phyloP scores from a whole-genome alignment of 495 filamentous ascomycete genomes.

The Achaetomiella virescens region DNA sequence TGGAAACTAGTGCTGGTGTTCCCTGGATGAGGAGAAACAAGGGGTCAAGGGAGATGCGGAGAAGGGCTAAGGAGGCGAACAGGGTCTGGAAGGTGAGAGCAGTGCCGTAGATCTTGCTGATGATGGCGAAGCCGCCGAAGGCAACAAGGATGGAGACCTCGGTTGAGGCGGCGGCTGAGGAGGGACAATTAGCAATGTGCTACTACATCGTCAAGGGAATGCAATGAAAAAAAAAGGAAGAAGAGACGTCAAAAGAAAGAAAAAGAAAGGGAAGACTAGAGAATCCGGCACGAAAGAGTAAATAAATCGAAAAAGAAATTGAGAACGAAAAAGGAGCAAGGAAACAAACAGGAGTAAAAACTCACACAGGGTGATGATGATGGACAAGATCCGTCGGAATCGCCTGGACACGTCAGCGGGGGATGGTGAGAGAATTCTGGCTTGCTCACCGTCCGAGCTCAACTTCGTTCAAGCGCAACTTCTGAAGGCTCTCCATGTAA shows the following conservation, averaged over 20 bases:
- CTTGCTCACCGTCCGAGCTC: neutral
- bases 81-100: constrained; percentile 8
- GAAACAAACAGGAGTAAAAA: too few species aligned
- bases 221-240: too few species aligned
- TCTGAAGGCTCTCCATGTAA: constrained; percentile 4
- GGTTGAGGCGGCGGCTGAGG: constrained; percentile 1
- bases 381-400: constrained; percentile 6
- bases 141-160: constrained; percentile 9
- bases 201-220: neutral
- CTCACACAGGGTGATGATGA: constrained; percentile 8
- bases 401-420: too few species aligned
- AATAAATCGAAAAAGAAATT: too few species aligned
- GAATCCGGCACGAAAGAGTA: too few species aligned
- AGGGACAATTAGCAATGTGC: neutral
- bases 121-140: constrained; percentile 6
- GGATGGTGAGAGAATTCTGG: too few species aligned
- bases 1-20: constrained; percentile 7
- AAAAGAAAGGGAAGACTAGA: too few species aligned
- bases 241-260: too few species aligned
- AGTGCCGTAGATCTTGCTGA: constrained; percentile 8
- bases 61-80: constrained; percentile 1
- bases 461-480: neutral
- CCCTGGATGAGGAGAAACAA: constrained; percentile 8
- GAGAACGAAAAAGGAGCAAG: too few species aligned
- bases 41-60: constrained; percentile 8